Percentiles rank a stretch among this genome's conserved stretches.
Evolutionary conservation across 2,329 filamentous ascomycete genomes (phyloP).

Genomic region (Fusarium phyllophilum): DNA sequence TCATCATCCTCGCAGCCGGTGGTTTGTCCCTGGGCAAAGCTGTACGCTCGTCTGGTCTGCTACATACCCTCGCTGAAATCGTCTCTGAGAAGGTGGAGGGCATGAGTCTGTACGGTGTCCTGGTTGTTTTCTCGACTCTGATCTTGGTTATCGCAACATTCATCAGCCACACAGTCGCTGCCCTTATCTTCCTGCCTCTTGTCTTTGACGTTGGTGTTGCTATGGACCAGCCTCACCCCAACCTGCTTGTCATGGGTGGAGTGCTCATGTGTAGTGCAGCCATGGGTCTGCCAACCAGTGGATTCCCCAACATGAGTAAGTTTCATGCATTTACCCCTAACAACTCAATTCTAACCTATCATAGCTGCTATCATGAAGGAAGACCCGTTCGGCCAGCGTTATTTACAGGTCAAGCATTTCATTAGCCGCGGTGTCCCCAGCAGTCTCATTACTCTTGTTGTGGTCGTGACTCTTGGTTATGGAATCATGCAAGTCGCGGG

Average conservation of each 20-base stretch:
- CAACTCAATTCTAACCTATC: slow-evolving; percentile 33
- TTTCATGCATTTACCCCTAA: slow-evolving; percentile 44
- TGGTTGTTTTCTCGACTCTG: slow-evolving; percentile 84
- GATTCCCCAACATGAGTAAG: slow-evolving; percentile 99
- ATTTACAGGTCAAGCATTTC: slow-evolving; percentile 93
- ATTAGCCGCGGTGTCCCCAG: slow-evolving; percentile 91
- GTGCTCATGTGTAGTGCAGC: slow-evolving; percentile 97
- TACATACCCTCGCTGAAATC: slow-evolving; percentile 83
- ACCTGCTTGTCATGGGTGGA: slow-evolving; percentile 92
- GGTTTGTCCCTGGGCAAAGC: slow-evolving; percentile 93
- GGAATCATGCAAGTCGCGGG: slow-evolving; percentile 84
- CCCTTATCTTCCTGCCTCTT: slow-evolving; percentile 91
- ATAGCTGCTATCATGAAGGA: slow-evolving; percentile 99
- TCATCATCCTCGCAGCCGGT: slow-evolving; percentile 96
- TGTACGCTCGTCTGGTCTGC: slow-evolving; percentile 89
- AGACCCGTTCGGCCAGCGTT: slow-evolving; percentile 90
- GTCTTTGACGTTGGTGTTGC: slow-evolving; percentile 84
- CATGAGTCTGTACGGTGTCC: slow-evolving; percentile 84
- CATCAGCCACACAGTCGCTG: slow-evolving; percentile 96
- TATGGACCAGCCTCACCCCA: slow-evolving; percentile 92
- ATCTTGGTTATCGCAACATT: slow-evolving; percentile 96
- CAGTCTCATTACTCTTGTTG: slow-evolving; percentile 80
- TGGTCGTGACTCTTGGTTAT: slow-evolving; percentile 91
- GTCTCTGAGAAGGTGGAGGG: slow-evolving; percentile 81
- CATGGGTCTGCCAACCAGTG: slow-evolving; percentile 94